Evolutionary conservation across 768 basidiomycete genomes (phyloP), one percentile per base, ranked within the genome.

Genomic region (Lactarius vividus): DNA sequence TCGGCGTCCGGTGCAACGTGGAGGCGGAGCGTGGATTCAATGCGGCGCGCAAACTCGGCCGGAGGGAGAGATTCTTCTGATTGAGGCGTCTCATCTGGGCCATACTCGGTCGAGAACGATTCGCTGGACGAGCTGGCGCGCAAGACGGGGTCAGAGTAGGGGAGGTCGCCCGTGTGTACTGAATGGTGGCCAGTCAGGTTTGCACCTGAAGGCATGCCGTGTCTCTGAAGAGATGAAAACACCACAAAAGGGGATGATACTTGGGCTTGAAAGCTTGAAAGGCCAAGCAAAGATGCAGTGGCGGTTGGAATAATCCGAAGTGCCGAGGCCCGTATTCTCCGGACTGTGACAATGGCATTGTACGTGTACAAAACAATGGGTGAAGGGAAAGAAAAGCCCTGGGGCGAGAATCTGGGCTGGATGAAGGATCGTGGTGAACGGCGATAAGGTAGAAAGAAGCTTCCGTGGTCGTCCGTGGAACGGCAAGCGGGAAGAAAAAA

Each of bases 81-180:
- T 56, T 46, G 46, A 20, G 29, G 18, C 7, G 56, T 49, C 58
- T 60, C 52, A 16, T 59, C 40, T 13, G 35, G 54, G 20, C 44
- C 26, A 37, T 37, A 57, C 55, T 23, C 39, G 3, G 44, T 57
- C 9, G 54, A 57, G 44, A 65, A 33, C 0, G 59, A 61, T 8
- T 65, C 33, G 28, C 33, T 57, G 23, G 57, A 52, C 23, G 52
- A 60, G 42, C 46, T 49, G 23, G 54, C 33, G 49, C 42, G 54
- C 28, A 65, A 49, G 23, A 61, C 29, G 39, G 55, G 54, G 3
- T 57, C 29, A 20, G 54, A 42, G 20, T 56, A 61, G 5, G 64
- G 64, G 33, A 55, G 31, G 54, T 56, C 64, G 28, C 31, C 28
- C 33, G 46, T 49, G 54, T 56, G 40, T 18, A 65, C 44, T n/a